Evolutionary conservation across 176 grass and related monocot genomes (phyloP).

Genomic region (Aegilops longissima): DNA sequence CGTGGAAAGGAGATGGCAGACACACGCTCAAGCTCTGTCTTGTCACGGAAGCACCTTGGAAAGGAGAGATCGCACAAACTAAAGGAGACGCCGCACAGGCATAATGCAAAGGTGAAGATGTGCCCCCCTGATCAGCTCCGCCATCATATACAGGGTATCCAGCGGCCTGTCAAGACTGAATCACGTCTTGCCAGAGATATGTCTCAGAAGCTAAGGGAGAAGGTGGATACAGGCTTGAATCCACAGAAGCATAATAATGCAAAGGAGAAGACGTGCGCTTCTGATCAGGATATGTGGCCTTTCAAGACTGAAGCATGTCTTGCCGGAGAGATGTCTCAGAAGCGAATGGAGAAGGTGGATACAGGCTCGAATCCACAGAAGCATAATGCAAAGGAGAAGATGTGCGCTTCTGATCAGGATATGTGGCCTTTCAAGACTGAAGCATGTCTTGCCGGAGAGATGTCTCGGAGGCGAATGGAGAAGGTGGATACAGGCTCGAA

Average conservation of each 20-base stretch:
- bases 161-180: no score
- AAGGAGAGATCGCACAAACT: not conserved
- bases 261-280: not conserved
- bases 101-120: no score
- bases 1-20: not conserved
- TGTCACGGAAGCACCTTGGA: not conserved
- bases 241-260: no score
- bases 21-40: not conserved
- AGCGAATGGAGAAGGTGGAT: not conserved
- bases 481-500: not conserved
- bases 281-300: not conserved
- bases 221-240: not conserved
- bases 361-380: no score
- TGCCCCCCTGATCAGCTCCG: no score
- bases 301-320: no score
- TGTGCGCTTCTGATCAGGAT: not conserved
- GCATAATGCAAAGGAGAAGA: not conserved
- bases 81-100: not conserved
- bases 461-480: not conserved
- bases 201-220: not conserved
- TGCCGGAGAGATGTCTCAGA: no score
- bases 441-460: not conserved
- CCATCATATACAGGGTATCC: no score
- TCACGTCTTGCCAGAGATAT: no score
- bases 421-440: not conserved